Evolutionary conservation across 139 green algal species (phyloP).

Genomic region (Chlamydomonas asymmetrica): DNA sequence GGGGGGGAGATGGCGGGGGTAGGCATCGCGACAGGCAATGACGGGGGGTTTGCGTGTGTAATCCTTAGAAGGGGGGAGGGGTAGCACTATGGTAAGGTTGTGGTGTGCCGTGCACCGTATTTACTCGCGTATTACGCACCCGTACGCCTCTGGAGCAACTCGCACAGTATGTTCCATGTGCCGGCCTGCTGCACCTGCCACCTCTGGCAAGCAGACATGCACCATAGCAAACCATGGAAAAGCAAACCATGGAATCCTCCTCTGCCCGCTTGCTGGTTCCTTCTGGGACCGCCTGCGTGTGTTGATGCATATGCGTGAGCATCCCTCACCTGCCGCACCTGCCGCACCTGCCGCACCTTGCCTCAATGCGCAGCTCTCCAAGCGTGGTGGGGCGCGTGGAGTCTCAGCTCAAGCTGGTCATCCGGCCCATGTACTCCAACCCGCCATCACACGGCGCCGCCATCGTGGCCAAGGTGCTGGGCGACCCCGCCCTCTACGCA

Average conservation of each 20-base stretch:
- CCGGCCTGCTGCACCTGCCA: too few relatives aligned
- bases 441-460: conserved; percentile 75
- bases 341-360: background rate
- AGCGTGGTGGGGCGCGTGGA: conserved; percentile 46
- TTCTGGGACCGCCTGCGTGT: background rate
- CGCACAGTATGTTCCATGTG: too few relatives aligned
- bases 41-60: conserved; percentile 42
- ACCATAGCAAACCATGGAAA: background rate
- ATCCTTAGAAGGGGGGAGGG: background rate
- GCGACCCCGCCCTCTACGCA: conserved; percentile 21
- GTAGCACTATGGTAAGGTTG: background rate
- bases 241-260: background rate
- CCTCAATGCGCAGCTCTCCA: conserved; percentile 15
- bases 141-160: too few relatives aligned
- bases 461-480: conserved; percentile 49
- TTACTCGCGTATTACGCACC: too few relatives aligned
- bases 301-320: background rate
- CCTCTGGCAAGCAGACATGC: too few relatives aligned
- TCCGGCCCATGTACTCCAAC: conserved; percentile 78
- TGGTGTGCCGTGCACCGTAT: too few relatives aligned
- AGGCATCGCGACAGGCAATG: conserved; percentile 68
- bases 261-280: background rate
- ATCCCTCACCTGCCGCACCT: background rate
- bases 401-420: conserved; percentile 68
- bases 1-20: conserved; percentile 66